phyloP scores from a whole-genome alignment of 139 green algal species.

The Chlamydomonas incerta region DNA sequence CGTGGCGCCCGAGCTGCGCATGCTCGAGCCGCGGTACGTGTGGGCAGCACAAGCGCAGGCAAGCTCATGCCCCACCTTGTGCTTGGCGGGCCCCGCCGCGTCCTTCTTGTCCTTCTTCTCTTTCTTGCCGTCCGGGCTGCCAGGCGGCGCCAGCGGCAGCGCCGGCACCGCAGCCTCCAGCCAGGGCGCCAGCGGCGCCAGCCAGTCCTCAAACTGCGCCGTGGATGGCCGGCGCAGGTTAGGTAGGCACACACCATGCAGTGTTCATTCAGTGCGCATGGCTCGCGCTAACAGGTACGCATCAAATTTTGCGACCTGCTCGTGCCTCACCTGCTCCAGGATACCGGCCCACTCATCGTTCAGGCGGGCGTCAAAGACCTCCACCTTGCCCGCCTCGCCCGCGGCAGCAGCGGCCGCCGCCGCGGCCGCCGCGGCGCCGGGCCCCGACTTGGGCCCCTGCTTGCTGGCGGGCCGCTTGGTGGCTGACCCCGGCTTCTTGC shows the following conservation, averaged over 20 bases:
- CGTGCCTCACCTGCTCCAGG: background rate
- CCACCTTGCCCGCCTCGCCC: background rate
- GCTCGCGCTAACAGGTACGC: too few relatives aligned
- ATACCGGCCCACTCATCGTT: background rate
- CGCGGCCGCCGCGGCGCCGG: background rate
- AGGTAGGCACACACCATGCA: too few relatives aligned
- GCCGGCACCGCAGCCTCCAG: slow-evolving; percentile 12
- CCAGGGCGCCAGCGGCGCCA: slow-evolving; percentile 6
- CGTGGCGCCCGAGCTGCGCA: too few relatives aligned
- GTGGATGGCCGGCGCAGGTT: too few relatives aligned
- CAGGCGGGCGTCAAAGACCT: slow-evolving; percentile 21
- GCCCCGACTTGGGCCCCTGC: background rate
- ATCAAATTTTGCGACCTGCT: too few relatives aligned
- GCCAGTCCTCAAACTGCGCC: slow-evolving; percentile 20
- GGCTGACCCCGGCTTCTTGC: background rate
- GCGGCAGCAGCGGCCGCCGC: background rate
- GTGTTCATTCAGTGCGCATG: too few relatives aligned
- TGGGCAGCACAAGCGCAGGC: too few relatives aligned
- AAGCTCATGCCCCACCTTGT: too few relatives aligned
- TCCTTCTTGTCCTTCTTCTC: slow-evolving; percentile 30
- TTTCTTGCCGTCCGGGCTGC: background rate
- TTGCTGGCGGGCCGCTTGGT: slow-evolving; percentile 12
- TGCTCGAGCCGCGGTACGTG: too few relatives aligned
- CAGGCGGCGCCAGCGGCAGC: background rate
- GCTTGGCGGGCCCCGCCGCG: background rate